phyloP scores from a whole-genome alignment of 495 filamentous ascomycete species.

The Diplogelasinospora grovesii region DNA sequence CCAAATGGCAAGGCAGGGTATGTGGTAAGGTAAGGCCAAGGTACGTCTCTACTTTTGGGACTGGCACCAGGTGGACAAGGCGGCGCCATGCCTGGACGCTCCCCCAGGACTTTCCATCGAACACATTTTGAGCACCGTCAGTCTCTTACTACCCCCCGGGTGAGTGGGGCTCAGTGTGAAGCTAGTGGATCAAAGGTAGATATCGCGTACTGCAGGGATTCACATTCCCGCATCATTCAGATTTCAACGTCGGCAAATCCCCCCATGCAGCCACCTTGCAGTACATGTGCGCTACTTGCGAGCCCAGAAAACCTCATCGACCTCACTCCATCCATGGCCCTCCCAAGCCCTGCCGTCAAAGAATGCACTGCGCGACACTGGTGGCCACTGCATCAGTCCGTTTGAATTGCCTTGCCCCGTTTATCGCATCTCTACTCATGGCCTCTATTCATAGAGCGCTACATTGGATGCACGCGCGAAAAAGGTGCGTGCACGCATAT shows the following conservation, averaged over 20 bases:
- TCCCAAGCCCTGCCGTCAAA: slow-evolving; percentile 1
- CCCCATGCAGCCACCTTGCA: slow-evolving; percentile 22
- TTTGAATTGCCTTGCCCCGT: too few species aligned
- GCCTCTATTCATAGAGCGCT: too few species aligned
- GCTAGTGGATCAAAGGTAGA: slow-evolving; percentile 18
- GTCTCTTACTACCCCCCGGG: too few species aligned
- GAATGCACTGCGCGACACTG: too few species aligned
- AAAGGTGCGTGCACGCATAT: not conserved
- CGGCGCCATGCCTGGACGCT: slow-evolving; percentile 11
- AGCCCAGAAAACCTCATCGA: slow-evolving; percentile 17
- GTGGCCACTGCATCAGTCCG: too few species aligned
- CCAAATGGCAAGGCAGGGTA: slow-evolving; percentile 12
- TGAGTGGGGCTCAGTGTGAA: slow-evolving; percentile 7
- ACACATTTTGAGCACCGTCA: too few species aligned
- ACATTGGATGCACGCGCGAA: too few species aligned
- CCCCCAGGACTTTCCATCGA: not conserved
- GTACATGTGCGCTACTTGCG: slow-evolving; percentile 17
- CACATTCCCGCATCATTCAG: slow-evolving; percentile 21
- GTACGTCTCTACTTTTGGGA: slow-evolving; percentile 11
- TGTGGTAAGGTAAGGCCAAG: slow-evolving; percentile 16
- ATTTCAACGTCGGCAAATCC: slow-evolving; percentile 24
- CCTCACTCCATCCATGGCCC: slow-evolving; percentile 15
- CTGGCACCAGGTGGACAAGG: slow-evolving; percentile 14
- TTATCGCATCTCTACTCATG: too few species aligned
- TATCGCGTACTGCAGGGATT: slow-evolving; percentile 24